Conservation (phyloP, 768 basidiomycete genomes). For the Trametes cingulata region DNA sequence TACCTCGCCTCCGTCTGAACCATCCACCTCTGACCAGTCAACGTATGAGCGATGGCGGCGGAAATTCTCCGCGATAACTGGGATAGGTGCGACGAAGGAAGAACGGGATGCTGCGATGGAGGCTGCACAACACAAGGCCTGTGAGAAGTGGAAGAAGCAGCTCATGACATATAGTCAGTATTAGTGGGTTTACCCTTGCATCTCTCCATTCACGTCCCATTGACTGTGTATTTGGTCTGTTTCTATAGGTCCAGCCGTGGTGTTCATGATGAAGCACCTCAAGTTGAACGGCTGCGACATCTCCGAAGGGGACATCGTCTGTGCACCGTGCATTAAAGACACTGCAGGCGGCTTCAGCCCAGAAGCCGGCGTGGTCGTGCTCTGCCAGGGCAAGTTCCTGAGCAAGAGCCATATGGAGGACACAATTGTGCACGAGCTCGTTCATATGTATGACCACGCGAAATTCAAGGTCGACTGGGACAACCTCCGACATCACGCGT, state of each 20-base stretch:
- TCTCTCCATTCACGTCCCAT: not conserved
- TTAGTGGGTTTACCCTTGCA: conserved; percentile 19
- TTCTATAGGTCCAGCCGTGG: conserved; percentile 72
- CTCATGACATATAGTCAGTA: conserved; percentile 50
- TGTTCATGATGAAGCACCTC: conserved; percentile 94
- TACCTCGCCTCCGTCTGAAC: conserved; percentile 21
- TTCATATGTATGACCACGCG: conserved; percentile 96
- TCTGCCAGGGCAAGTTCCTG: conserved; percentile 85
- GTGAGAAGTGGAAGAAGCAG: conserved; percentile 54
- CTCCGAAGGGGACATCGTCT: conserved; percentile 72
- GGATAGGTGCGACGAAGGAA: conserved; percentile 48
- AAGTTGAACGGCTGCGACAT: conserved; percentile 70
- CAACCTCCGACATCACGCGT: conserved; percentile 92
- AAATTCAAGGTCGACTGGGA: conserved; percentile 92
- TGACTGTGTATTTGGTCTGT: not conserved
- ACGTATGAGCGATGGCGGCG: conserved; percentile 55
- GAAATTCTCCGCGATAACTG: conserved; percentile 49
- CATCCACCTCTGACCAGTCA: conserved; percentile 18
- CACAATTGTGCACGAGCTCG: conserved; percentile 88
- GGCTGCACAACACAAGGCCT: conserved; percentile 43
- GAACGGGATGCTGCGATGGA: conserved; percentile 40
- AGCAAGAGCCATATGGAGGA: conserved; percentile 89
- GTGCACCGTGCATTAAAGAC: conserved; percentile 76
- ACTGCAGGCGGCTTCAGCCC: conserved; percentile 82
- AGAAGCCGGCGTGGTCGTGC: conserved; percentile 72